A percentile compares a stretch with the other conserved stretches of the same genome.
Evolutionary conservation across 2,329 filamentous ascomycete genomes (phyloP).

Genomic region (Colletotrichum musicola): DNA sequence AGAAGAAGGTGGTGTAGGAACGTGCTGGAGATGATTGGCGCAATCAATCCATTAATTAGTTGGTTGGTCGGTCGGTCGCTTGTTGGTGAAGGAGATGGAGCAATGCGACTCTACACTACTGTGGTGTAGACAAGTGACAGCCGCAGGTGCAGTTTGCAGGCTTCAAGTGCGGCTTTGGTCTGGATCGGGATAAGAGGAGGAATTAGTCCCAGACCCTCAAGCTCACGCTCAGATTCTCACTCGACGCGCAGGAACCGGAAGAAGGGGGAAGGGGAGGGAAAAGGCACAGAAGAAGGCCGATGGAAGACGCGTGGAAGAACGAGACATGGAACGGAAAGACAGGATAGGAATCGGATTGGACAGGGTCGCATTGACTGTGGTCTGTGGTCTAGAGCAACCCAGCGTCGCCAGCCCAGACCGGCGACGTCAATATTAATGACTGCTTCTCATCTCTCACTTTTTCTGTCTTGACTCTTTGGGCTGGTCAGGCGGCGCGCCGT

Average conservation of each 20-base stretch:
- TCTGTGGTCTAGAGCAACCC: background rate
- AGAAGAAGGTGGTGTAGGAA: background rate
- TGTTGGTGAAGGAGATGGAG: slow-evolving; percentile 11
- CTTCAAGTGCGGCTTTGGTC: background rate
- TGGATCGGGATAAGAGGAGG: slow-evolving; percentile 23
- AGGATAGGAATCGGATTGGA: background rate
- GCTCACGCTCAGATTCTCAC: too few relatives aligned
- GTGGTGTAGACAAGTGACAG: background rate
- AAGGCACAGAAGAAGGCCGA: background rate
- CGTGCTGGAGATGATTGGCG: slow-evolving; percentile 6
- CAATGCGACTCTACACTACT: too few relatives aligned
- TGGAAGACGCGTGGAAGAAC: slow-evolving; percentile 10
- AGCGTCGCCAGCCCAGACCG: slow-evolving; percentile 14
- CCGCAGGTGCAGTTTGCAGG: background rate
- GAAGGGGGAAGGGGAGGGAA: too few relatives aligned
- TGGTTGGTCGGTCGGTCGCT: slow-evolving; percentile 18
- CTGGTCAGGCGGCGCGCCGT: slow-evolving; percentile 20
- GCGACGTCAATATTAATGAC: slow-evolving; percentile 20
- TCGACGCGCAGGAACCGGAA: too few relatives aligned
- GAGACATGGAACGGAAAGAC: background rate
- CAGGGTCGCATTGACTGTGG: slow-evolving; percentile 29
- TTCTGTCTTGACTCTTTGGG: background rate
- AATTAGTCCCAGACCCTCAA: background rate
- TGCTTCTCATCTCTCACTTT: slow-evolving; percentile 27
- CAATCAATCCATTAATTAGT: background rate